Conservation (phyloP, 2,329 filamentous ascomycete genomes). For the Allantophomopsis cytisporea region DNA sequence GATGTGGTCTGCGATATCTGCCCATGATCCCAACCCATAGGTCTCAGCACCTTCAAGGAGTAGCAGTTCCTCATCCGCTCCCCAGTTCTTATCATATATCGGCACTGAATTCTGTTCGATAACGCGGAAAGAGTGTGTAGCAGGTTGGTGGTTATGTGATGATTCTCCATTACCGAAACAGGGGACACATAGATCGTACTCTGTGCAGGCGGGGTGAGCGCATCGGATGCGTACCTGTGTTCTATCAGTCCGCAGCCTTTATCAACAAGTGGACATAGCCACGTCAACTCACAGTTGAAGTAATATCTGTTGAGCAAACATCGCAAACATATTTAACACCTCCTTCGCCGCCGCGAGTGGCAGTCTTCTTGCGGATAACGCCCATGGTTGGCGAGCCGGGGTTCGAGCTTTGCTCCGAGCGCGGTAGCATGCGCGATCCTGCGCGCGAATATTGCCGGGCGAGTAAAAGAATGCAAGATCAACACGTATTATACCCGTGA, state of each 20-base stretch:
- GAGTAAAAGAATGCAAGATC: no score
- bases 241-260: slow-evolving; percentile 1
- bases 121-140: slow-evolving; percentile 77
- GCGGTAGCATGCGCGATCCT: neutral
- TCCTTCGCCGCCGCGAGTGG: slow-evolving; percentile 70
- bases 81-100: slow-evolving; percentile 91
- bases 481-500: no score
- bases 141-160: slow-evolving; percentile 75
- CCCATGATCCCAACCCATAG: slow-evolving; percentile 94
- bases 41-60: slow-evolving; percentile 89
- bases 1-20: slow-evolving; percentile 95
- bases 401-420: neutral
- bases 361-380: slow-evolving; percentile 92
- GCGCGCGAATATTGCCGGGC: no score
- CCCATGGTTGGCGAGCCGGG: slow-evolving; percentile 45
- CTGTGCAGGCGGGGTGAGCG: slow-evolving; percentile 61
- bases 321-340: slow-evolving; percentile 96
- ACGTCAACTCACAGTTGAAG: slow-evolving; percentile 63
- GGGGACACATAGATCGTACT: slow-evolving; percentile 93
- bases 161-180: slow-evolving; percentile 78
- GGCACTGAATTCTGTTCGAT: slow-evolving; percentile 98
- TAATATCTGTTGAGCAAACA: slow-evolving; percentile 92
- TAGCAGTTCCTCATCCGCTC: slow-evolving; percentile 90
- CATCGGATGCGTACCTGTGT: slow-evolving; percentile 84
- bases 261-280: neutral